Base-by-base conservation (phyloP, 2,329 filamentous ascomycete species). In the Alternaria incomplexa region DNA sequence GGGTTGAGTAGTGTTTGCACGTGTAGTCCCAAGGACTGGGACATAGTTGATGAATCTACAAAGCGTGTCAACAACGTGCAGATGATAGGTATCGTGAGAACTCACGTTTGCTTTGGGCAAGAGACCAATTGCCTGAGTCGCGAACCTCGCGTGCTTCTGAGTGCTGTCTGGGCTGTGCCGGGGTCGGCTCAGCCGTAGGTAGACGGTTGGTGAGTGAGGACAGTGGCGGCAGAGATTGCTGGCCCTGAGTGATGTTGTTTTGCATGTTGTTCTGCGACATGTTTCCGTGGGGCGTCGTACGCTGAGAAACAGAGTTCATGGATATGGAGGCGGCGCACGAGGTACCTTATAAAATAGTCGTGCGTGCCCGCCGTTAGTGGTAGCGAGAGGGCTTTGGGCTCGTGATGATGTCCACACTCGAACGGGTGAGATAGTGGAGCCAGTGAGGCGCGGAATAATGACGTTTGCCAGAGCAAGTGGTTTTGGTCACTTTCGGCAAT, bases 71-170 rank as follows among this genome's bases (percentile, higher is more conserved):
- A 47, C 20, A 52, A 51, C 48, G 47, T 64, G 57, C 20, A 56
- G 22, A 40, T 58, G 52, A 56, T 46, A 58, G 25, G 22, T 44
- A 44, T 23, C 58, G n/a, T 52, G 45, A 58, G 25, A 26, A 64
- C 75, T 74, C 79, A 87, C 86, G 84, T 73, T 86, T 85, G 76
- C 85, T 87, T 70, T 86, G 86, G 62, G 86, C 84, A 70, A 87
- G 85, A 56, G 86, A 87, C 86, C 86, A 88, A 73, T 85, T 87
- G 63, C 86, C 86, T 22, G 86, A 88, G 73, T 88, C 86, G 63
- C 86, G 84, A 70, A 85, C 84, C 61, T 80, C 77, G 30, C 86
- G 83, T 72, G 85, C 83, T 62, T 79, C 77, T 5, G 76, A 72
- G 8, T 73, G 73, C 53, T 80, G 79, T 58, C 73, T 72, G 46